A percentile compares a stretch with the other conserved stretches of the same genome.
Conservation (phyloP, 2,329 filamentous ascomycete species). For the Cladosporium cucumerinum region DNA sequence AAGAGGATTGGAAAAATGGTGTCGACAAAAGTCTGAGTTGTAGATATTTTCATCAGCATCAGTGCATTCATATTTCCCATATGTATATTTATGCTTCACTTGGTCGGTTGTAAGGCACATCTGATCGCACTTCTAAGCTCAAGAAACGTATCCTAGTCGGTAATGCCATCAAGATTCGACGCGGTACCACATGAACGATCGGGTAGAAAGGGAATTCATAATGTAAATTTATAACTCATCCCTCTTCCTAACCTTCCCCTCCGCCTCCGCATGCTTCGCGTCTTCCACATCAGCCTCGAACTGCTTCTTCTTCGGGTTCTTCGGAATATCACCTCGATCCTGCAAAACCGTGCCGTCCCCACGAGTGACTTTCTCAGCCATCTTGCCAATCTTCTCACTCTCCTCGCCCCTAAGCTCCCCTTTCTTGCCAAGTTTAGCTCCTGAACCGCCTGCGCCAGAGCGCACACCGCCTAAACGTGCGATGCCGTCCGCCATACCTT, state of each 20-base stretch:
- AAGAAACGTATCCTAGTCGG: no score
- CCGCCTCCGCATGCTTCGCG: constrained; percentile 29
- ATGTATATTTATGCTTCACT: no score
- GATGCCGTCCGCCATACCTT: constrained; percentile 26
- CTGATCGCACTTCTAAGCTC: no score
- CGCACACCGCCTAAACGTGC: constrained; percentile 35
- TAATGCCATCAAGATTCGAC: no score
- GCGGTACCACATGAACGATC: no score
- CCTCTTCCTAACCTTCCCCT: constrained; percentile 24
- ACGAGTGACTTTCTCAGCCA: constrained; percentile 38
- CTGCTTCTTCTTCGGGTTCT: constrained; percentile 61
- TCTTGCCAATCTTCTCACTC: constrained; percentile 43
- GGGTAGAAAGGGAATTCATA: no score
- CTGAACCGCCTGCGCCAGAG: constrained; percentile 51
- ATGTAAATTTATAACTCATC: constrained; percentile 35
- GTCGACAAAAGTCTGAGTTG: no score
- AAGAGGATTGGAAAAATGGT: no score
- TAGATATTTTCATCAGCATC: no score
- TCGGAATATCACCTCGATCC: constrained; percentile 35
- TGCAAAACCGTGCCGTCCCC: constrained; percentile 48
- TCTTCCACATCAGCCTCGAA: constrained; percentile 50
- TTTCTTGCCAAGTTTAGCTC: constrained; percentile 37
- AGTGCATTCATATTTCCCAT: no score
- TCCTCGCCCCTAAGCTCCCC: constrained; percentile 27
- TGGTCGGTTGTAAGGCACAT: no score